Conservation (phyloP, 116 monocot species). For the Phalaenopsis hybrid region DNA sequence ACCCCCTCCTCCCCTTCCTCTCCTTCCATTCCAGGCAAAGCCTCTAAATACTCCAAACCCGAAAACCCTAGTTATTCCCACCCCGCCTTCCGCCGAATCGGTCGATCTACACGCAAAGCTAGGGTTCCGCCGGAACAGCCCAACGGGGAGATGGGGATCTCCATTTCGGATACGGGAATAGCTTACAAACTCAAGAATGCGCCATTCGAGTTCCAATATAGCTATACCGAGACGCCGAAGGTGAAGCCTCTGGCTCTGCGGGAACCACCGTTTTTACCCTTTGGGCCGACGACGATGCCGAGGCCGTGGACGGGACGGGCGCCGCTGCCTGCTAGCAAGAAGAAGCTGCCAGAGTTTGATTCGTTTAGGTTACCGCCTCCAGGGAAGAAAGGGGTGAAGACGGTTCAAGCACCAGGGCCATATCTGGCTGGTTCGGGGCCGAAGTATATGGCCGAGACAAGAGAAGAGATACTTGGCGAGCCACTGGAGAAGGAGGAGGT, state of each 20-base stretch:
- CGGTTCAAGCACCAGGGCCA: slow-evolving; percentile 84
- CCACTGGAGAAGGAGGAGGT: slow-evolving; percentile 67
- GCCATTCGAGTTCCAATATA: slow-evolving; percentile 95
- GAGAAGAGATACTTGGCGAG: slow-evolving; percentile 87
- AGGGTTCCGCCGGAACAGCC: slow-evolving; percentile 8
- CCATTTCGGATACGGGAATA: slow-evolving; percentile 55
- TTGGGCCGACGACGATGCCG: slow-evolving; percentile 74
- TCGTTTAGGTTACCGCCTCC: slow-evolving; percentile 75
- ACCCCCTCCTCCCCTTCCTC: slow-evolving; percentile 74
- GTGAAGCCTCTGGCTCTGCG: slow-evolving; percentile 72
- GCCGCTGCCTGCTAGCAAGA: slow-evolving; percentile 72
- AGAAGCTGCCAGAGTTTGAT: slow-evolving; percentile 85
- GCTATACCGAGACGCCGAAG: slow-evolving; percentile 95
- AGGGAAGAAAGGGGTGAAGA: slow-evolving; percentile 95
- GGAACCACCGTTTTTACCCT: slow-evolving; percentile 77
- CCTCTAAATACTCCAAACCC: slow-evolving; percentile 74
- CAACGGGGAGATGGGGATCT: slow-evolving; percentile 27
- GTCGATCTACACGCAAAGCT: background rate
- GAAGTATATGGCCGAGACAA: slow-evolving; percentile 33
- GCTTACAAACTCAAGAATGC: slow-evolving; percentile 55
- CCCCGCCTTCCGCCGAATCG: slow-evolving; percentile 46
- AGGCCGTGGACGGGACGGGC: slow-evolving; percentile 88
- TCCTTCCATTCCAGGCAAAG: slow-evolving; percentile 74
- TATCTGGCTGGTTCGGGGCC: slow-evolving; percentile 65
- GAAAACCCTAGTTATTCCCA: slow-evolving; percentile 19